These are phyloP conservation scores for Serendipita vermifera DNA, from an alignment of 768 basidiomycete genomes.

Conservation along the genomic window DNA sequence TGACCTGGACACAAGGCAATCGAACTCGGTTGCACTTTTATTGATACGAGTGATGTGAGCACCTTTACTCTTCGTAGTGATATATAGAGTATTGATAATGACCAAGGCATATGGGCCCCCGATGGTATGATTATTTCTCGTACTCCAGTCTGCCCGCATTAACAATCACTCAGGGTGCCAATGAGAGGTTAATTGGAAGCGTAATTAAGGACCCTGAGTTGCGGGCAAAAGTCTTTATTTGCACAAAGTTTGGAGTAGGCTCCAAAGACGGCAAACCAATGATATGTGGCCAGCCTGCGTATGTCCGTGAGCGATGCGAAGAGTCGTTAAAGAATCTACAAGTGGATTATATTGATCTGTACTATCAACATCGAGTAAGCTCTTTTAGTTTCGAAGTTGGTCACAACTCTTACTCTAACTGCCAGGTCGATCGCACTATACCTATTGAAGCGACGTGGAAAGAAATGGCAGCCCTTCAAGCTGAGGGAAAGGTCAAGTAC, in stretches of 20 bases:
- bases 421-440: constrained; percentile 17
- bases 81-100: too few relatives aligned
- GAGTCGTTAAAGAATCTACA: constrained; percentile 15
- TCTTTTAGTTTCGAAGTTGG: neutral
- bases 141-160: neutral
- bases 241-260: neutral
- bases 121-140: neutral
- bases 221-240: neutral
- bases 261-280: neutral
- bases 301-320: constrained; percentile 11
- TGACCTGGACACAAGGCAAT: neutral
- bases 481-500: constrained; percentile 35
- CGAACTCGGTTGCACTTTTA: neutral
- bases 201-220: neutral
- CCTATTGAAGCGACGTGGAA: constrained; percentile 18
- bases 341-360: constrained; percentile 16
- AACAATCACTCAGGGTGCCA: neutral
- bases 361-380: constrained; percentile 9
- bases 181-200: neutral
- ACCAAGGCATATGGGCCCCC: too few relatives aligned
- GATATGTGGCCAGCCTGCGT: constrained; percentile 15
- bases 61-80: too few relatives aligned
- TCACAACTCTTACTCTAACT: constrained; percentile 11
- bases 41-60: neutral
- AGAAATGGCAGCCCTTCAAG: constrained; percentile 17